A percentile compares a stretch with the other conserved stretches of the same genome.
Conservation (phyloP, 768 basidiomycete genomes). For the Phlebiopsis flavidoalba region DNA sequence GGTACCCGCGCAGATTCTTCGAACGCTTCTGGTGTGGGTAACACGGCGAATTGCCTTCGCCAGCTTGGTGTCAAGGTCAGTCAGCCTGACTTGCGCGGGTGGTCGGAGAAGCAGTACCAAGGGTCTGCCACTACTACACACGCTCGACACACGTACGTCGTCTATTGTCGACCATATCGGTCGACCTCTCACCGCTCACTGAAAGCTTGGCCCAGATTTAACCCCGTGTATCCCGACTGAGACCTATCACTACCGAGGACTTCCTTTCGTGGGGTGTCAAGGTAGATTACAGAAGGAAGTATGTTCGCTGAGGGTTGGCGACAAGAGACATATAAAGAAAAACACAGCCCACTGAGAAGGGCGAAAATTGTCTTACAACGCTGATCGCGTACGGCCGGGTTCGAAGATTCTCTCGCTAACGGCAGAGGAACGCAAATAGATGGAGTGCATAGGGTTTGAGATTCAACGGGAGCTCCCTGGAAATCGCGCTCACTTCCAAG, state of each 20-base stretch:
- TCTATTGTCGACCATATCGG: neutral
- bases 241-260: constrained; percentile 54
- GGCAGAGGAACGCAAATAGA: constrained; percentile 67
- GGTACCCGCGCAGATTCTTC: constrained; percentile 68
- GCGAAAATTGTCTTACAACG: constrained; percentile 64
- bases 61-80: constrained; percentile 54
- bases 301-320: constrained; percentile 63
- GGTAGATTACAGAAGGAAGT: constrained; percentile 51
- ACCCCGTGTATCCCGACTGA: constrained; percentile 68
- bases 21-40: constrained; percentile 70
- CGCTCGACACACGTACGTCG: constrained; percentile 51
- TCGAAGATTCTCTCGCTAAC: constrained; percentile 72
- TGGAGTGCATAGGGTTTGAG: no score
- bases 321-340: no score
- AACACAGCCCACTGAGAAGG: constrained; percentile 63
- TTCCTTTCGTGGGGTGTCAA: constrained; percentile 68
- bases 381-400: constrained; percentile 73
- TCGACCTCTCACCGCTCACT: no score
- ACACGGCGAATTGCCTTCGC: constrained; percentile 41
- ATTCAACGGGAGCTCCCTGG: constrained; percentile 64
- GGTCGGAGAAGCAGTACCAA: constrained; percentile 71
- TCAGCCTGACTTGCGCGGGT: constrained; percentile 66
- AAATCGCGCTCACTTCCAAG: constrained; percentile 70
- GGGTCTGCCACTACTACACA: constrained; percentile 77
- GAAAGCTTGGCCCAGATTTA: constrained; percentile 23